Evolutionary conservation across 164 flowering plant species (phyloP), one percentile per base, ranked within the genome.

Genomic region (Vitis rotundifolia): DNA sequence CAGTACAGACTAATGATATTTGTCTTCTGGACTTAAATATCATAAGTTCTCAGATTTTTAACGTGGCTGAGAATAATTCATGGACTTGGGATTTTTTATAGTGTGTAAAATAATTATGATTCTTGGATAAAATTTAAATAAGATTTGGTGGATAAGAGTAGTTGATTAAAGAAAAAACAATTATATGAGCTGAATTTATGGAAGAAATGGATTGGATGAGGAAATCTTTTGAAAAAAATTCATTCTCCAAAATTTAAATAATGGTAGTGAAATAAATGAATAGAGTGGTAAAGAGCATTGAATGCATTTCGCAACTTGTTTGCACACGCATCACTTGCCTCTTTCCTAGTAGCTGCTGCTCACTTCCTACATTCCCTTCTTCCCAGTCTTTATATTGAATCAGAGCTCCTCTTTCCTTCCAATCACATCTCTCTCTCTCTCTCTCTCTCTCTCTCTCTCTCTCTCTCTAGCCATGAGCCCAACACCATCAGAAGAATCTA

Each of bases 281-380:
- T 37, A 74, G 71, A 64, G 58, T 31, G 74, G 22, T 31, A 66
- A 69, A 71, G 72, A 67, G 80, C 79, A 78, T 78, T 77, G 53
- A 81, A 79, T 75, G 80, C 77, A 73, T 75, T 75, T 70, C 59
- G 73, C 69, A 83, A 62, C 78, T 28, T 75, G 65, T 73, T 77
- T 72, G 68, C 68, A 54, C 77, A 71, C 75, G 68, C 81, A 73
- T 57, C 73, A 59, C 72, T 71, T 78, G 76, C 74, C 67, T 47
- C 70, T 57, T 64, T 54, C 31, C 67, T 68, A 68, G 74, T 77
- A 70, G 59, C 79, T 75, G 15, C 69, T 59, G 9, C 58, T 60
- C 29, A 51, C 71, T 73, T 59, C 81, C 68, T 64, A 69, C 76
- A 67, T 69, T 75, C 80, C 68, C 71, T 75, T 52, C 13, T 31